Evolutionary conservation across 179 eudicot genomes (phyloP).

Genomic region (Corrigiola litoralis): DNA sequence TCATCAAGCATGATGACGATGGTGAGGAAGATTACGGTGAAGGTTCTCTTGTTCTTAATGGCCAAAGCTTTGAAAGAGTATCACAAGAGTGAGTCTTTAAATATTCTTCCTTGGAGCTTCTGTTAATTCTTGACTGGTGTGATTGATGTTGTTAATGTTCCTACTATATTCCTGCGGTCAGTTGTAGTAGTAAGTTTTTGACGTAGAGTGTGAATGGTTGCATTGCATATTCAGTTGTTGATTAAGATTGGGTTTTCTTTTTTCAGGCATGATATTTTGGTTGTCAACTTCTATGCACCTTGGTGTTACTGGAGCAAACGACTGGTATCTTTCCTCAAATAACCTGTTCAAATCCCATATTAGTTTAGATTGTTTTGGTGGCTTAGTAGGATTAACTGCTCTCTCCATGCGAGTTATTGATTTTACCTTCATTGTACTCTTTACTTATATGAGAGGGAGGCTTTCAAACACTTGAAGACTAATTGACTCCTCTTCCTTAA

Average conservation of each 20-base stretch:
- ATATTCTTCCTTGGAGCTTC: slow-evolving; percentile 1
- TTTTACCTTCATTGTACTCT: background rate
- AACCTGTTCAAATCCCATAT: slow-evolving; percentile 1
- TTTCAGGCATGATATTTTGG: slow-evolving; percentile 73
- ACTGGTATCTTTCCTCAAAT: slow-evolving; percentile 39
- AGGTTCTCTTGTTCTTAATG: slow-evolving; percentile 59
- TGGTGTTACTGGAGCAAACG: slow-evolving; percentile 96
- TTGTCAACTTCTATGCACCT: slow-evolving; percentile 93
- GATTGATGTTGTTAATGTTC: background rate
- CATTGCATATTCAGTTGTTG: background rate
- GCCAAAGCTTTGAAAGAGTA: slow-evolving; percentile 62
- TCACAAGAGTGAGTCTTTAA: slow-evolving; percentile 60
- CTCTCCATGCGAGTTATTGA: background rate
- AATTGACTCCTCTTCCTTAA: too few relatives aligned
- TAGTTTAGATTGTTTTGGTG: background rate
- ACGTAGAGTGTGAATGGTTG: background rate
- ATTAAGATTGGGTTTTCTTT: slow-evolving; percentile 12
- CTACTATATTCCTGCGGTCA: background rate
- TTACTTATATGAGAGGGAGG: background rate
- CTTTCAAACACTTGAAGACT: too few relatives aligned
- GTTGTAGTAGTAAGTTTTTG: background rate
- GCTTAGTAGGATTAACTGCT: background rate
- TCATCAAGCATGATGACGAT: slow-evolving; percentile 79
- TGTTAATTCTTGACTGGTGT: background rate
- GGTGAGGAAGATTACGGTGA: slow-evolving; percentile 66